Conservation (phyloP, 768 basidiomycete genomes). For the Boletus bicolor region DNA sequence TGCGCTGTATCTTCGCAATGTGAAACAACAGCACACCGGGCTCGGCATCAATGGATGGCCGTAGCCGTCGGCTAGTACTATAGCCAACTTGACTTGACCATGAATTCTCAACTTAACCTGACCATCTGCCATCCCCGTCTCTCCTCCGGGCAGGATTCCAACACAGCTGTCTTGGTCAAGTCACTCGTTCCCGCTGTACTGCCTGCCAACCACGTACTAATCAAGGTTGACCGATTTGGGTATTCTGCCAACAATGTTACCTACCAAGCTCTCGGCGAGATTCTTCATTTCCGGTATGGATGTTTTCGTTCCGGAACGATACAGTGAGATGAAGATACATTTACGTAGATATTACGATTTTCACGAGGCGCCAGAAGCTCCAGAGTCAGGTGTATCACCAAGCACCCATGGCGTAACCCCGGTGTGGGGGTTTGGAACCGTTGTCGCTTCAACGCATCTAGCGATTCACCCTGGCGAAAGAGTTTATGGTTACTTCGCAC, state of each 20-base stretch:
- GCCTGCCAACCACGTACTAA: conserved; percentile 47
- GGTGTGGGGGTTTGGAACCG: conserved; percentile 70
- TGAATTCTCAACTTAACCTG: conserved; percentile 24
- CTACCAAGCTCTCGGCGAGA: conserved; percentile 55
- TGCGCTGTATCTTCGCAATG: not conserved
- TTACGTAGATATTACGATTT: conserved; percentile 68
- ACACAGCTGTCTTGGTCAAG: conserved; percentile 27
- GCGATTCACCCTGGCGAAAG: conserved; percentile 53
- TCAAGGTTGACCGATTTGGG: conserved; percentile 64
- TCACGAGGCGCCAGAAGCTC: conserved; percentile 44
- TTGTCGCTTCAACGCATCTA: conserved; percentile 47
- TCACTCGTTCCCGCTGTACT: conserved; percentile 18
- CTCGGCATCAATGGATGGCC: no score
- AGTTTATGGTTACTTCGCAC: conserved; percentile 61
- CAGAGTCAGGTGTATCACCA: conserved; percentile 33
- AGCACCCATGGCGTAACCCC: conserved; percentile 61
- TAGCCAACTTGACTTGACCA: not conserved
- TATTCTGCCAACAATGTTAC: conserved; percentile 73
- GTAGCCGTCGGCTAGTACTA: not conserved
- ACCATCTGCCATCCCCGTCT: conserved; percentile 40
- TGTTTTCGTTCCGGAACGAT: not conserved
- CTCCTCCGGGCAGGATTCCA: conserved; percentile 33
- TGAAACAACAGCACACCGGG: not conserved
- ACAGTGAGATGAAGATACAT: not conserved
- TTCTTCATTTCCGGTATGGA: conserved; percentile 38